Base-by-base conservation (phyloP, 1,284 basidiomycete species). In the Trichosporon sp. region DNA sequence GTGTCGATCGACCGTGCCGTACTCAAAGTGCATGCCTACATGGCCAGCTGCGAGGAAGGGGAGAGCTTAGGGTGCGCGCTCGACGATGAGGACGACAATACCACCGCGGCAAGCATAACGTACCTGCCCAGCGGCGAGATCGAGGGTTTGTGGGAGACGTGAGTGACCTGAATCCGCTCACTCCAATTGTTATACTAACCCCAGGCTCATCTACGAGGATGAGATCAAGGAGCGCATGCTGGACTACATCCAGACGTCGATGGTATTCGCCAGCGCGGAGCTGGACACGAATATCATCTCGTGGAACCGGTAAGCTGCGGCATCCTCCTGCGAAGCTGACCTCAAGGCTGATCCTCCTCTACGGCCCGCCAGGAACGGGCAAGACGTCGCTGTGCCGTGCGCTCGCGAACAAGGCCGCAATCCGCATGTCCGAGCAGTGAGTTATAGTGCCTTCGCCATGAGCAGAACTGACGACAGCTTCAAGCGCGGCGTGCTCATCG, bases 311-410 rank as follows among this genome's bases (percentile, higher is more conserved):
- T 83, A 40, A 65, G 80, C 69, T 4, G 11, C 21, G 25, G 25
- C 13, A 19, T 27, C 21, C 3, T 2, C 34, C 36, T 1, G 23
- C 10, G 16, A 16, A 29, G 7, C 63, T 52, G 14, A 64, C 63
- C 27, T 0, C 67, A 84, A n/a, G 84, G 2, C 88, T 99, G 2
- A 89, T 97, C 0, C 82, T 99, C 1, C 83, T 99, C 13, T 95
- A 99, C 77, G 96, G 96, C 0, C 96, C 96, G 11, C 95, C 96
- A 0, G 95, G 96, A 0, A 99, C 96, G 0, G 96, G 96, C 19
- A 99, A 99, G 81, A 99, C 96, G 0, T 93, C 91, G 1, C 83
- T 99, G 2, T 97, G 95, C 78, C 87, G 92, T 58, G 95, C 95
- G 13, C 83, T 99, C 6, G 93, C 95, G 0, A 96, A 99, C 71